These are phyloP conservation scores for Myxozyma sirexii DNA, from an alignment of 805 yeast genomes.

Conservation along the genomic window DNA sequence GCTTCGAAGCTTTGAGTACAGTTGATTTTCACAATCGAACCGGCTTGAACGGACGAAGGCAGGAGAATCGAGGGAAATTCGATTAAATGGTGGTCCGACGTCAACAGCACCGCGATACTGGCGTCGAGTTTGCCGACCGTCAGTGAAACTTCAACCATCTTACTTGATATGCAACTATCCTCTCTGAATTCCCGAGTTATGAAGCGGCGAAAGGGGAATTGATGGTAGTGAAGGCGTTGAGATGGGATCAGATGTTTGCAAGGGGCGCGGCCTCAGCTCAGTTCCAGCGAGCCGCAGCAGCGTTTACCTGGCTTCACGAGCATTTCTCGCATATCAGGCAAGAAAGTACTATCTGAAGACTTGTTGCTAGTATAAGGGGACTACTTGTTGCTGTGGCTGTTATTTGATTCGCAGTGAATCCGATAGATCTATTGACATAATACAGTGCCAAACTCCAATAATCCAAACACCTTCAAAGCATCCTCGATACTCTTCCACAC, in stretches of 20 bases:
- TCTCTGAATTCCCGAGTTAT: neutral
- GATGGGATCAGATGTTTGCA: too few species aligned
- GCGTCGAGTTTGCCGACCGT: slow-evolving; percentile 97
- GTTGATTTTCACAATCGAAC: slow-evolving; percentile 82
- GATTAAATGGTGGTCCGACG: slow-evolving; percentile 89
- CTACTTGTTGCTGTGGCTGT: too few species aligned
- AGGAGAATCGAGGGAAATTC: slow-evolving; percentile 94
- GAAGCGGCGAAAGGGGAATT: neutral
- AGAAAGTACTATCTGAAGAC: too few species aligned
- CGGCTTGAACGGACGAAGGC: slow-evolving; percentile 89
- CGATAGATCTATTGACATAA: too few species aligned
- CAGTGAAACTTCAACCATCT: slow-evolving; percentile 42
- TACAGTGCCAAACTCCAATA: too few species aligned
- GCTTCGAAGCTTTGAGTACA: slow-evolving; percentile 76
- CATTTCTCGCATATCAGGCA: too few species aligned
- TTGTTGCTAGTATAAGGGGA: too few species aligned
- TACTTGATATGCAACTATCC: neutral
- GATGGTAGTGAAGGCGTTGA: too few species aligned
- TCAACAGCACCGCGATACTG: slow-evolving; percentile 84
- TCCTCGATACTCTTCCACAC: too few species aligned
- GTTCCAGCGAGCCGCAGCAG: slow-evolving; percentile 1
- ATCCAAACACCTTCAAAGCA: too few species aligned
- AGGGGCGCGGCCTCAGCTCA: neutral
- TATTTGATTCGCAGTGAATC: too few species aligned
- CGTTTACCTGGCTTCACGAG: too few species aligned